phyloP scores from a whole-genome alignment of 441 rosid genomes.

The Breynia disticha region DNA sequence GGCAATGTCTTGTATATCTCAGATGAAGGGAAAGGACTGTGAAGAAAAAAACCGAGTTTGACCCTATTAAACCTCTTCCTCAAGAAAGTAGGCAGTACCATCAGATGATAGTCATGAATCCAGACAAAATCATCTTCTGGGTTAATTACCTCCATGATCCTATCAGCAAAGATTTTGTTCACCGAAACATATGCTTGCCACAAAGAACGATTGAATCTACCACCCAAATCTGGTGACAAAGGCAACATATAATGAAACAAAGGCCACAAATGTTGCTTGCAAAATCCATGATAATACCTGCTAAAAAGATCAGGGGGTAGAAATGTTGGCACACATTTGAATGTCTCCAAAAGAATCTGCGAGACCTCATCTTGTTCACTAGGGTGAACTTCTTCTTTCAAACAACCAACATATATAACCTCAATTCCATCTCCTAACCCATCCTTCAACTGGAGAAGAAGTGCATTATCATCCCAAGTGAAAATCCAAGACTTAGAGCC shows the following conservation, averaged over 20 bases:
- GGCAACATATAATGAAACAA: conserved; percentile 92
- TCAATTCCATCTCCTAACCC: conserved; percentile 80
- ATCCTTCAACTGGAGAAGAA: conserved; percentile 77
- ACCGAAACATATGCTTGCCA: conserved; percentile 88
- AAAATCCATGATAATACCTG: conserved; percentile 80
- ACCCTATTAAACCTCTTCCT: conserved; percentile 77
- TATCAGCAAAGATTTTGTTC: conserved; percentile 85
- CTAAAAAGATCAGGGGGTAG: conserved; percentile 59
- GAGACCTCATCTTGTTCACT: conserved; percentile 72
- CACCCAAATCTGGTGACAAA: conserved; percentile 74
- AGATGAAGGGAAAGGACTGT: conserved; percentile 82
- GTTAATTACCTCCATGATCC: conserved; percentile 78
- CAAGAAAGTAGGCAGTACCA: conserved; percentile 81
- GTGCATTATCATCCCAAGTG: conserved; percentile 82
- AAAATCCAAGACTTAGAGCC: conserved; percentile 43
- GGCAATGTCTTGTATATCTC: conserved; percentile 89
- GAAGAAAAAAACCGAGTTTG: conserved; percentile 84
- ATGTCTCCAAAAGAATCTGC: conserved; percentile 64
- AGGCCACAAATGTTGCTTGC: conserved; percentile 85
- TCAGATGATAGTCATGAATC: conserved; percentile 89
- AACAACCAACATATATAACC: conserved; percentile 72
- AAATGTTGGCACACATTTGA: conserved; percentile 86
- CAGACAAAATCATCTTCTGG: conserved; percentile 86
- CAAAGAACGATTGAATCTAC: conserved; percentile 69
- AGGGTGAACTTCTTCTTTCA: conserved; percentile 51